Conservation (phyloP, 2,329 filamentous ascomycete species). For the Myriosclerotinia duriaeana region DNA sequence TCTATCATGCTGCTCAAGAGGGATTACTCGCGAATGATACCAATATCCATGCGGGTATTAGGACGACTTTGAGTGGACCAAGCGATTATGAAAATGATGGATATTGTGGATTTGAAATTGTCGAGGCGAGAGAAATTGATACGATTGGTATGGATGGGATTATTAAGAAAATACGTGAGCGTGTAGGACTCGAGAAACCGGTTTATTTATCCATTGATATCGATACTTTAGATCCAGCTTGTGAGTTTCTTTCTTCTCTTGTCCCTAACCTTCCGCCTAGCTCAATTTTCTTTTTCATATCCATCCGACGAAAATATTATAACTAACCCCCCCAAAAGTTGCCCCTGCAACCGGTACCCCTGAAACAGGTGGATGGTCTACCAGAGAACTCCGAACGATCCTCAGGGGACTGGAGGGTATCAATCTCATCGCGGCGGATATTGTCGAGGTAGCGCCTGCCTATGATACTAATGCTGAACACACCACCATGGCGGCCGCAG, state of each 20-base stretch:
- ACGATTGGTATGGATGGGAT: slow-evolving; percentile 70
- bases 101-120: slow-evolving; percentile 80
- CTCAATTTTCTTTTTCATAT: background rate
- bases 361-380: slow-evolving; percentile 75
- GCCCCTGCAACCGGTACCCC: slow-evolving; percentile 74
- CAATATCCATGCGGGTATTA: slow-evolving; percentile 85
- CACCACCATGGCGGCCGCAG: slow-evolving; percentile 70
- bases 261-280: background rate
- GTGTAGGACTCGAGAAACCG: slow-evolving; percentile 71
- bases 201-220: slow-evolving; percentile 86
- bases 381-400: slow-evolving; percentile 70
- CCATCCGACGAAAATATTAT: background rate
- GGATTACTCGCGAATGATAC: slow-evolving; percentile 77
- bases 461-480: slow-evolving; percentile 72
- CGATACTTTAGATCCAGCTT: slow-evolving; percentile 82
- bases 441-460: slow-evolving; percentile 72
- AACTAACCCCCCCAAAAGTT: slow-evolving; percentile 44
- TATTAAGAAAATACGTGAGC: slow-evolving; percentile 71
- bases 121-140: slow-evolving; percentile 72
- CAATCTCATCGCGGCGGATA: slow-evolving; percentile 68
- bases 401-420: slow-evolving; percentile 66
- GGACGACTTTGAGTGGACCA: slow-evolving; percentile 75
- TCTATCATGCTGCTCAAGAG: slow-evolving; percentile 78
- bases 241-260: slow-evolving; percentile 44
- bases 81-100: slow-evolving; percentile 84